These are phyloP conservation scores for Musa beccarii DNA, from an alignment of 176 grass and related monocot species.

Conservation along the genomic window DNA sequence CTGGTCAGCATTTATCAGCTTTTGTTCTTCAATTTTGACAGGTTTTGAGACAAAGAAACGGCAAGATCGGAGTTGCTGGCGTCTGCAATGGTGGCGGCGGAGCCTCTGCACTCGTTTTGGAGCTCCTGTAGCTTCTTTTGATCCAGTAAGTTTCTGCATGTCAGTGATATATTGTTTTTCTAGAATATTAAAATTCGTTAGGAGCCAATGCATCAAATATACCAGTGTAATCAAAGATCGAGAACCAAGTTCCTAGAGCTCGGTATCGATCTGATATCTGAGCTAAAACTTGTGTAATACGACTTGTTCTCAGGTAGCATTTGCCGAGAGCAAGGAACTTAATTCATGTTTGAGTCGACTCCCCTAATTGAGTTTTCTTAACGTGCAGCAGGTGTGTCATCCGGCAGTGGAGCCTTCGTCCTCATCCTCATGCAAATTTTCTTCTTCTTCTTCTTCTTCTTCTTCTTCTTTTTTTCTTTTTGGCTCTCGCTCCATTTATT, in stretches of 20 bases:
- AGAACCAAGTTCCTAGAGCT: too few species aligned
- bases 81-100: constrained; percentile 94
- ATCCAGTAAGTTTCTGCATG: not conserved
- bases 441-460: too few species aligned
- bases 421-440: not conserved
- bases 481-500: not conserved
- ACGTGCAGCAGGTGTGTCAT: not conserved
- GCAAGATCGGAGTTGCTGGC: constrained; percentile 70
- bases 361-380: not conserved
- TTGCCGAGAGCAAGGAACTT: too few species aligned
- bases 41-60: constrained; percentile 61
- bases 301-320: too few species aligned
- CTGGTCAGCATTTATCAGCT: not conserved
- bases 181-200: too few species aligned
- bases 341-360: not conserved
- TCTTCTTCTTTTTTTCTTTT: too few species aligned
- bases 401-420: too few species aligned
- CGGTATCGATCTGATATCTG: too few species aligned
- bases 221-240: too few species aligned
- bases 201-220: too few species aligned
- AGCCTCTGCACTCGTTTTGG: constrained; percentile 72
- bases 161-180: not conserved
- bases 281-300: too few species aligned
- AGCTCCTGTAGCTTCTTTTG: constrained; percentile 34
- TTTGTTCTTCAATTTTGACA: constrained; percentile 15